Conservation (phyloP, 1,284 basidiomycete genomes). For the Ustilago tritici region DNA sequence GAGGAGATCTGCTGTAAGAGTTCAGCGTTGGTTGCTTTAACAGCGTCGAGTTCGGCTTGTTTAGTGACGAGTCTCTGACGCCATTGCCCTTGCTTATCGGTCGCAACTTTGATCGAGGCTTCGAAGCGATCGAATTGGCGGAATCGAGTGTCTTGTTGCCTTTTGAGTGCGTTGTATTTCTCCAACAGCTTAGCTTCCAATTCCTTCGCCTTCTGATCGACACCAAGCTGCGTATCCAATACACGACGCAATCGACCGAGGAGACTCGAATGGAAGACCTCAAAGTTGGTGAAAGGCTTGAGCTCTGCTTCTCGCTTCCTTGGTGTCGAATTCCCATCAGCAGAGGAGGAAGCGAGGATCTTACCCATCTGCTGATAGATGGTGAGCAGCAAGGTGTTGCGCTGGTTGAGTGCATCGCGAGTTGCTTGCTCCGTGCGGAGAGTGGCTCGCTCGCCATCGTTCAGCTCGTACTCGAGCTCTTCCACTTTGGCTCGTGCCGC, state of each 20-base stretch:
- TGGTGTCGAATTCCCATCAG: constrained; percentile 67
- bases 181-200: constrained; percentile 80
- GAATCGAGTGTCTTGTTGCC: constrained; percentile 88
- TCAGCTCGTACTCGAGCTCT: constrained; percentile 83
- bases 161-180: constrained; percentile 80
- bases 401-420: constrained; percentile 88
- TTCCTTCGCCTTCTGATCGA: constrained; percentile 87
- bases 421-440: constrained; percentile 81
- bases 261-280: constrained; percentile 94
- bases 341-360: constrained; percentile 75
- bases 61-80: constrained; percentile 83
- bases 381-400: constrained; percentile 88
- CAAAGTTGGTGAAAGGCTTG: constrained; percentile 91
- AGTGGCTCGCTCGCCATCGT: constrained; percentile 83
- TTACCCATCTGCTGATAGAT: constrained; percentile 96
- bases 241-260: constrained; percentile 85
- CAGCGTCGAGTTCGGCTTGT: constrained; percentile 84
- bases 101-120: constrained; percentile 82
- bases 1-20: constrained; percentile 80
- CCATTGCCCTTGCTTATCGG: constrained; percentile 87
- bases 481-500: constrained; percentile 65
- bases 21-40: constrained; percentile 77
- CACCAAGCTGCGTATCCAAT: constrained; percentile 83
- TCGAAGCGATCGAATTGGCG: constrained; percentile 95
- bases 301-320: constrained; percentile 76